A percentile compares a stretch with the other conserved stretches of the same genome.
Conservation (phyloP, 345 rosid species). For the Populus tremula region DNA sequence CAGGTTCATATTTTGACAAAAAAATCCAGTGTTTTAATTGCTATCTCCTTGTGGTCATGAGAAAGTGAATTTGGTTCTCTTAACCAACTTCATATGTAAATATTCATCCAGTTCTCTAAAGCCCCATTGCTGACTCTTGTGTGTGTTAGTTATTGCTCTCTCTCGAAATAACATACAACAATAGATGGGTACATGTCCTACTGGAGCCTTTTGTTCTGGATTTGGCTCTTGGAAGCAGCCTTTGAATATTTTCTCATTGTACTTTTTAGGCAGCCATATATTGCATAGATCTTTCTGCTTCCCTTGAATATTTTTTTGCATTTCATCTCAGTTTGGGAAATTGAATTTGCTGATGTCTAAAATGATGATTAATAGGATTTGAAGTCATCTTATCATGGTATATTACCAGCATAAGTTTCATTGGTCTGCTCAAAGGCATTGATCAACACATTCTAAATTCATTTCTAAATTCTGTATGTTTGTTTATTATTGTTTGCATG, state of each 20-base stretch:
- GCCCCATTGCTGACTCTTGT: neutral
- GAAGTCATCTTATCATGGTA: neutral
- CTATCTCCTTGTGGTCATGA: neutral
- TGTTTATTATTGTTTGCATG: neutral
- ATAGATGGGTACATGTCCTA: too few species aligned
- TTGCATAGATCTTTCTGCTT: neutral
- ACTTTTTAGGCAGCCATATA: too few species aligned
- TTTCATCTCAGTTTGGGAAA: neutral
- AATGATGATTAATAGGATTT: neutral
- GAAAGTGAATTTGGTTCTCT: too few species aligned
- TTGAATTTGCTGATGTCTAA: neutral
- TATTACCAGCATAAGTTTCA: neutral
- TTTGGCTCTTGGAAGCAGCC: too few species aligned
- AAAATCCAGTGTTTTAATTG: neutral
- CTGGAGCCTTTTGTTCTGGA: too few species aligned
- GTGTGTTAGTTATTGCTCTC: neutral
- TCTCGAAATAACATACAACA: neutral
- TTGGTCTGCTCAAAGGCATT: neutral
- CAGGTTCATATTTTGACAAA: neutral
- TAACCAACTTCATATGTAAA: neutral
- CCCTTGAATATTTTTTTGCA: neutral
- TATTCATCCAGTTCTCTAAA: too few species aligned
- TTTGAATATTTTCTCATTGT: too few species aligned
- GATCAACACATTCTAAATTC: neutral
- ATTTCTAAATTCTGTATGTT: neutral